phyloP scores from a whole-genome alignment of 805 yeast genomes.

The Schizosaccharomyces japonicus region DNA sequence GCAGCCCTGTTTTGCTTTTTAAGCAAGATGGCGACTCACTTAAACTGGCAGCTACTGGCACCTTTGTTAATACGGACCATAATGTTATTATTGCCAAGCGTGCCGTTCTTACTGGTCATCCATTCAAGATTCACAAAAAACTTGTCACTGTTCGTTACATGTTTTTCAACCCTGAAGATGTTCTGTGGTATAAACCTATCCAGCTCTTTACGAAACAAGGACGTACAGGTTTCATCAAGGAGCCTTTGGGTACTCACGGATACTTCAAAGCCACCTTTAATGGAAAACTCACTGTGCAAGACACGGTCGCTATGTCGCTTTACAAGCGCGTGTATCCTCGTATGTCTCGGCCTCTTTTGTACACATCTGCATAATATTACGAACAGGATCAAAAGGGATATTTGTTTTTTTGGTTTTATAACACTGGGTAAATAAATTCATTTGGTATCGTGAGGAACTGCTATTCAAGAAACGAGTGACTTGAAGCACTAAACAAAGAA shows the following conservation, averaged over 20 bases:
- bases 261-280: constrained; percentile 90
- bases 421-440: no score
- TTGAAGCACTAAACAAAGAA: no score
- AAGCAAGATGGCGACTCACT: constrained; percentile 28
- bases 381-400: no score
- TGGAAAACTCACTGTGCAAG: constrained; percentile 73
- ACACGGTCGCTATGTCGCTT: constrained; percentile 76
- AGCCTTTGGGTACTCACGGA: constrained; percentile 93
- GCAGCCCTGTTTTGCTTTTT: constrained; percentile 49
- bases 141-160: constrained; percentile 85
- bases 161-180: constrained; percentile 85
- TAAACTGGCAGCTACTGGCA: constrained; percentile 67
- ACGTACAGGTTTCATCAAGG: constrained; percentile 82
- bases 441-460: no score
- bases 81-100: constrained; percentile 70
- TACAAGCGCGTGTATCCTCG: constrained; percentile 93
- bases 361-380: no score
- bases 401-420: no score
- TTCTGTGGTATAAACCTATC: constrained; percentile 67
- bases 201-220: constrained; percentile 86
- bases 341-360: no score
- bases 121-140: constrained; percentile 79
- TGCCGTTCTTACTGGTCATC: constrained; percentile 75
- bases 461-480: no score
- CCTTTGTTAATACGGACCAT: constrained; percentile 68